Evolutionary conservation across 306 rosid species (phyloP).

Genomic region (Trichosanthes truncata): DNA sequence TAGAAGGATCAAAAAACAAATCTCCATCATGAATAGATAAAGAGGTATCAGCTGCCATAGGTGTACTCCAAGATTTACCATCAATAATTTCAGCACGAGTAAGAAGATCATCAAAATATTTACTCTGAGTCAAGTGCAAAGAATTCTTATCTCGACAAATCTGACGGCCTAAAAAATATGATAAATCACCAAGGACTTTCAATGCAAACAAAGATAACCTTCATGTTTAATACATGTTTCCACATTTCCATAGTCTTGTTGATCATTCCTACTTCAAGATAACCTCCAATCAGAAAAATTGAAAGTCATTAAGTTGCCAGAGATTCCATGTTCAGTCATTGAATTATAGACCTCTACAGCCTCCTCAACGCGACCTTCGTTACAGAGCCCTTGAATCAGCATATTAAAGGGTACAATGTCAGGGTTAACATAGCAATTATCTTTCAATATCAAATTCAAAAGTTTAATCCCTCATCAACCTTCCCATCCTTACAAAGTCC

Average conservation of each 20-base stretch:
- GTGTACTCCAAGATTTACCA: too few species aligned
- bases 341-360: constrained; percentile 37
- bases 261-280: constrained; percentile 33
- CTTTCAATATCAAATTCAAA: constrained; percentile 32
- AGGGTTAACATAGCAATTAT: constrained; percentile 36
- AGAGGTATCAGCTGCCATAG: too few species aligned
- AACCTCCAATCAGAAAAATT: constrained; percentile 54
- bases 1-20: too few species aligned
- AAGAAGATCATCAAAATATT: too few species aligned
- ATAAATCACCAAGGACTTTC: too few species aligned
- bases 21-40: too few species aligned
- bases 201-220: too few species aligned
- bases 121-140: too few species aligned
- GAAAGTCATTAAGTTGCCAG: constrained; percentile 37
- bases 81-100: too few species aligned
- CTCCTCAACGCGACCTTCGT: constrained; percentile 33
- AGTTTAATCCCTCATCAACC: constrained; percentile 54
- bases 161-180: too few species aligned
- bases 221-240: constrained; percentile 40
- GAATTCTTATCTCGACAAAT: too few species aligned
- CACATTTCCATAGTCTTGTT: constrained; percentile 41
- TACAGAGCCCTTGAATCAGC: constrained; percentile 54
- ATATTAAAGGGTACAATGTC: constrained; percentile 39
- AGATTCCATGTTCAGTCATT: constrained; percentile 49
- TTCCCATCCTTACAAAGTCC: constrained; percentile 46